Evolutionary conservation across 2,329 filamentous ascomycete genomes (phyloP).

Genomic region (Penicillium rolfsii): DNA sequence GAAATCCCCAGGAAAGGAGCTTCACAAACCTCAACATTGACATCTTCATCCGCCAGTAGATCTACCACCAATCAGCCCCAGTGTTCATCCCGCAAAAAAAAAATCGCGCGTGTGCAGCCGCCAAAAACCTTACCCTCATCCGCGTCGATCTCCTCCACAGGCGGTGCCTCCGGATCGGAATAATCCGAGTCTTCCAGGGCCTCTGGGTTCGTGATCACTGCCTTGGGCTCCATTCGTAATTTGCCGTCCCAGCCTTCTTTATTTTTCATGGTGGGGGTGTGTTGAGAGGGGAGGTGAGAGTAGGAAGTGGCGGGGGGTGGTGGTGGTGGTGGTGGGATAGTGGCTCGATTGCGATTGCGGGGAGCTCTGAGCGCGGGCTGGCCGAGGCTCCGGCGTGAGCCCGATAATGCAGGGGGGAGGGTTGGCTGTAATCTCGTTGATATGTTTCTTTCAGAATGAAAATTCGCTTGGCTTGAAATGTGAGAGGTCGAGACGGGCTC

Average conservation of each 20-base stretch:
- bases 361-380: constrained; percentile 23
- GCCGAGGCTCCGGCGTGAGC: constrained; percentile 8
- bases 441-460: not conserved
- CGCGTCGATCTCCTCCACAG: constrained; percentile 74
- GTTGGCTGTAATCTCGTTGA: not conserved
- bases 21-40: constrained; percentile 54
- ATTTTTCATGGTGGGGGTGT: constrained; percentile 41
- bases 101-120: not conserved
- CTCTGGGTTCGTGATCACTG: constrained; percentile 74
- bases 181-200: constrained; percentile 83
- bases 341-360: constrained; percentile 25
- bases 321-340: constrained; percentile 26
- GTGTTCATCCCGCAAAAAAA: not conserved
- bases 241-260: constrained; percentile 54
- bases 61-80: constrained; percentile 45
- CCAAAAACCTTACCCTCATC: constrained; percentile 68
- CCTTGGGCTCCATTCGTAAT: constrained; percentile 65
- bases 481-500: not conserved
- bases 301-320: constrained; percentile 17
- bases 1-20: not conserved
- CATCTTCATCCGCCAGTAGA: constrained; percentile 61
- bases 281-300: constrained; percentile 9
- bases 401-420: not conserved
- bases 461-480: not conserved
- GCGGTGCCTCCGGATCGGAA: constrained; percentile 70